Evolutionary conservation across 73 alveolate genomes (phyloP), one percentile per base, ranked within the genome.

Genomic region (Paramecium sexaurelia): DNA sequence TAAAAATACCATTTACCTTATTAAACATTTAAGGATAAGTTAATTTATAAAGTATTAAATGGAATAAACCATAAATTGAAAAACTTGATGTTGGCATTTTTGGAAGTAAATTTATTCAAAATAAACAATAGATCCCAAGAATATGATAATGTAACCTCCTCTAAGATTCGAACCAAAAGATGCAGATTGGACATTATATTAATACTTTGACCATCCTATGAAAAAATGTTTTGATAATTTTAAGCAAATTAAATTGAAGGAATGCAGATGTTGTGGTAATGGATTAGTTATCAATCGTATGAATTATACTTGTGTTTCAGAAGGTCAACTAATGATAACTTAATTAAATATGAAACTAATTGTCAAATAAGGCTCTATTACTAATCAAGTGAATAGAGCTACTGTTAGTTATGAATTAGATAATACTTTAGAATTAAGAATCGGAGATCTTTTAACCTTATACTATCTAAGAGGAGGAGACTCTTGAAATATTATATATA

Each of bases 401-500:
- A 20, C 87, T 13, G 35, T 73, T 24, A 73, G 36, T 29, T 73
- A 32, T 35, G 87, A 73, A 29, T 37, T 29, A 3, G 87, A 32
- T n/a, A 35, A 35, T 13, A 35, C 55, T 32, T 35, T 73, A 13
- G 39, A 73, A 73, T 27, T 73, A 32, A 73, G 45, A 37, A 41
- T 73, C 3, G 87, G 87, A 13, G 87, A 73, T 73, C 17, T 4
- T 1, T 35, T 73, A 73, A 73, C 10, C 5, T 9, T 73, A 0
- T 73, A 73, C 57, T 73, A 73, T 73, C 19, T 37, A 13, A 73
- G 87, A 73, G 57, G 87, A 66, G 83, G 83, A 26, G 83, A 66
- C 26, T 29, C 43, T 10, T 66, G 83, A 66, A 19, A 4, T 45
- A 45, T 45, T 17, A n/a, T 17, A 51, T 43, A 51, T n/a, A 51